Percentiles rank a stretch among this genome's conserved stretches.
phyloP scores from a whole-genome alignment of 345 rosid genomes.

The Bruguiera gymnorhiza region DNA sequence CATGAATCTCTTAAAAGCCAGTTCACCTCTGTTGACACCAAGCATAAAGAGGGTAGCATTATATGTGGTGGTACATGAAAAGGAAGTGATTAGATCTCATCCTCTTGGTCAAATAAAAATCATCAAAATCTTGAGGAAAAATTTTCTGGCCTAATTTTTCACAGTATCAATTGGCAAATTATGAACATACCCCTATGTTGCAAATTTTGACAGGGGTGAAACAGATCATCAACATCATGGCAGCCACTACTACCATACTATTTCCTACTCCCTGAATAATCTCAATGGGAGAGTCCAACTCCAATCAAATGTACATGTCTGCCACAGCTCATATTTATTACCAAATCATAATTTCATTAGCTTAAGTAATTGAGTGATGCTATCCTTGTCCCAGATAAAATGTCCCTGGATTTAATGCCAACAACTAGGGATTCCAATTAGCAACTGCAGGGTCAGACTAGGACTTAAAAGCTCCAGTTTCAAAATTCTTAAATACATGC shows the following conservation, averaged over 20 bases:
- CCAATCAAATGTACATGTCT: neutral
- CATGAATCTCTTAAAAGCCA: too few species aligned
- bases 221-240: neutral
- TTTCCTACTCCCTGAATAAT: neutral
- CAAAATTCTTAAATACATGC: too few species aligned
- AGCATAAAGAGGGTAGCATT: too few species aligned
- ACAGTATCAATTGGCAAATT: too few species aligned
- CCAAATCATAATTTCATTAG: neutral
- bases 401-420: neutral
- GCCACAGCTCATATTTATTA: neutral
- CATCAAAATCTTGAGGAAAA: too few species aligned
- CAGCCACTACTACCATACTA: neutral
- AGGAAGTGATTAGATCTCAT: too few species aligned
- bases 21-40: too few species aligned
- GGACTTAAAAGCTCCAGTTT: too few species aligned
- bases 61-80: too few species aligned
- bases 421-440: neutral
- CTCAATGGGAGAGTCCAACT: neutral
- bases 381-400: neutral
- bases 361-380: neutral
- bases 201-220: neutral
- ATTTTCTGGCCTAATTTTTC: too few species aligned
- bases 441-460: too few species aligned
- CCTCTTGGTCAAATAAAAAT: too few species aligned
- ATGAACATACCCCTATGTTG: neutral